Percentiles rank a stretch among this genome's conserved stretches.
Evolutionary conservation across 1,139 yeast genomes (phyloP).

Genomic region (Zhuliangozyma blackwelliae): DNA sequence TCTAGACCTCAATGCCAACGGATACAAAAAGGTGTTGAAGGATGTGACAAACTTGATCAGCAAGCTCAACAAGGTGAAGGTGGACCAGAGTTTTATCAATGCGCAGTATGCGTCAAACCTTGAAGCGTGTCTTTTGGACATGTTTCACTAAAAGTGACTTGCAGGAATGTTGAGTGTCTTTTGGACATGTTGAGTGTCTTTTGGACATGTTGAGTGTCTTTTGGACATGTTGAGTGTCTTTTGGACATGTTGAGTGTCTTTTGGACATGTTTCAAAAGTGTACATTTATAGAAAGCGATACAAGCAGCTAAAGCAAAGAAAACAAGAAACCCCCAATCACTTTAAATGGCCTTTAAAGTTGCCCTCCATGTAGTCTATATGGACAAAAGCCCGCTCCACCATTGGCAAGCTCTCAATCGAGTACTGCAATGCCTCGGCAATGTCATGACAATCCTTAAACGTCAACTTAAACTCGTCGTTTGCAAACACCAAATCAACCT

Average conservation of each 20-base stretch:
- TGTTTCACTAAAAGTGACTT: neutral
- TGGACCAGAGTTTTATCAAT: constrained; percentile 26
- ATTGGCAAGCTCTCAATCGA: constrained; percentile 72
- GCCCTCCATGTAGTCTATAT: constrained; percentile 64
- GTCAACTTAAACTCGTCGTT: constrained; percentile 39
- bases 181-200: constrained; percentile 8
- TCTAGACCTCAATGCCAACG: too few species aligned
- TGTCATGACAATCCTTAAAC: constrained; percentile 70
- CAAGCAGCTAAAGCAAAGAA: too few species aligned
- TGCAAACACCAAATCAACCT: constrained; percentile 67
- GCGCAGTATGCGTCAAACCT: constrained; percentile 27
- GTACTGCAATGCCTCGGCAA: constrained; percentile 78
- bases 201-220: constrained; percentile 8
- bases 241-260: constrained; percentile 8
- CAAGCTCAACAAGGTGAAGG: constrained; percentile 30
- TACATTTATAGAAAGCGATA: too few species aligned
- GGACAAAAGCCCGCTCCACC: constrained; percentile 81
- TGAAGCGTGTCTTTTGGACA: constrained; percentile 11
- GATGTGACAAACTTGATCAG: constrained; percentile 20
- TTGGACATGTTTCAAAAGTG: constrained; percentile 1
- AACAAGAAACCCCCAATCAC: constrained; percentile 6
- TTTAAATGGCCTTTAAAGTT: constrained; percentile 49
- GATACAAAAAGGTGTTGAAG: constrained; percentile 3
- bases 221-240: constrained; percentile 8
- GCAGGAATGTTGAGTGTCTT: constrained; percentile 10